Evolutionary conservation across 257 asterid genomes (phyloP).

Genomic region (Solanum paucissectum): DNA sequence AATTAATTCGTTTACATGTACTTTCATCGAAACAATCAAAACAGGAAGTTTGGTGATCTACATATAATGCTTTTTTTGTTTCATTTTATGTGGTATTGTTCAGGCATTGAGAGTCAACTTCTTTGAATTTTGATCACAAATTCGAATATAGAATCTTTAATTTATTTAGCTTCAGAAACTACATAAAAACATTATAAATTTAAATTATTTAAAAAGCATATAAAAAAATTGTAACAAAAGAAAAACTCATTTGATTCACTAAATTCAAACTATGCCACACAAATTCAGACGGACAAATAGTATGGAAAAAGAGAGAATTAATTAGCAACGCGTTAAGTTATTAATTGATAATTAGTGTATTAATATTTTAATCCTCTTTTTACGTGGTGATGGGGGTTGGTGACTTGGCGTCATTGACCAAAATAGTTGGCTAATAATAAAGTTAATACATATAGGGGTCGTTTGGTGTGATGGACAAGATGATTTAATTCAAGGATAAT

Average conservation of each 20-base stretch:
- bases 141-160: background rate
- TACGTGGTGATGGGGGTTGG: background rate
- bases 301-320: background rate
- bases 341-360: background rate
- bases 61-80: background rate
- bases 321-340: background rate
- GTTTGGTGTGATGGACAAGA: no score
- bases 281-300: background rate
- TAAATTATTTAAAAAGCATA: background rate
- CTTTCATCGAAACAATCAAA: background rate
- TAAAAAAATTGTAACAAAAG: background rate
- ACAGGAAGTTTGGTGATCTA: background rate
- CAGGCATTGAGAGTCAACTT: background rate
- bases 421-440: background rate
- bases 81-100: background rate
- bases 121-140: background rate
- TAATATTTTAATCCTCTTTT: background rate
- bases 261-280: background rate
- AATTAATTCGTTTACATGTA: background rate
- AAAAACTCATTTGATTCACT: background rate
- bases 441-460: background rate
- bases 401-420: background rate
- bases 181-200: no score
- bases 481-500: no score
- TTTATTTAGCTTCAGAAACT: no score